phyloP scores from a whole-genome alignment of 2,329 filamentous ascomycete species.

The Trichoderma semiorbis region DNA sequence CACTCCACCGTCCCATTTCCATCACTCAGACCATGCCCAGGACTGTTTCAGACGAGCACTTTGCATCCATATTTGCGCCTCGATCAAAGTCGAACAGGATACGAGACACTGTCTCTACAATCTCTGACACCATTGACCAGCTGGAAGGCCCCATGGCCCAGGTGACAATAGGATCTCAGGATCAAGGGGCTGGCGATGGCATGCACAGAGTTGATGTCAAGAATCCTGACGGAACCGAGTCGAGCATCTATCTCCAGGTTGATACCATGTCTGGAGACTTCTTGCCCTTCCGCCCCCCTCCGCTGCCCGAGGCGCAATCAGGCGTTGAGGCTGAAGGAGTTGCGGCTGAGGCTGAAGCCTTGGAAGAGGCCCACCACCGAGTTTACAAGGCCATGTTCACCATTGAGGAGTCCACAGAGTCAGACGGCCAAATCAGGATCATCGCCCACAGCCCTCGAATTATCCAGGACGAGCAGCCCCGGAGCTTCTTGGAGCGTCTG shows the following conservation, averaged over 20 bases:
- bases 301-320: constrained; percentile 62
- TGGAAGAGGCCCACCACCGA: constrained; percentile 46
- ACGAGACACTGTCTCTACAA: constrained; percentile 63
- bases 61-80: constrained; percentile 76
- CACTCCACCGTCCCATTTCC: constrained; percentile 89
- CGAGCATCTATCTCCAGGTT: constrained; percentile 62
- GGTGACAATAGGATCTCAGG: constrained; percentile 45
- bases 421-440: constrained; percentile 58
- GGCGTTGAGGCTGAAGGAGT: constrained; percentile 37
- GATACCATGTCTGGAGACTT: constrained; percentile 68
- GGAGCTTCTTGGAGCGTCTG: constrained; percentile 68
- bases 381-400: constrained; percentile 63
- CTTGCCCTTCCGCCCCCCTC: constrained; percentile 80
- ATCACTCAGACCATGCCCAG: constrained; percentile 78
- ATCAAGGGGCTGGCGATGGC: constrained; percentile 43
- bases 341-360: constrained; percentile 31
- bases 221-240: constrained; percentile 54
- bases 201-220: constrained; percentile 51
- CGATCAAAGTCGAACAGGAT: constrained; percentile 50
- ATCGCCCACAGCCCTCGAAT: constrained; percentile 58
- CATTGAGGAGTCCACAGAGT: constrained; percentile 62
- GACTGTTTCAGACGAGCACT: constrained; percentile 67
- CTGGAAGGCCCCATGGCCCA: constrained; percentile 57
- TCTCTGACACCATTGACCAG: constrained; percentile 57
- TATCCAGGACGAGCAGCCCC: constrained; percentile 46